These are phyloP conservation scores for Gaeumannomyces tritici DNA, from an alignment of 2,329 filamentous ascomycete genomes.

Conservation along the genomic window DNA sequence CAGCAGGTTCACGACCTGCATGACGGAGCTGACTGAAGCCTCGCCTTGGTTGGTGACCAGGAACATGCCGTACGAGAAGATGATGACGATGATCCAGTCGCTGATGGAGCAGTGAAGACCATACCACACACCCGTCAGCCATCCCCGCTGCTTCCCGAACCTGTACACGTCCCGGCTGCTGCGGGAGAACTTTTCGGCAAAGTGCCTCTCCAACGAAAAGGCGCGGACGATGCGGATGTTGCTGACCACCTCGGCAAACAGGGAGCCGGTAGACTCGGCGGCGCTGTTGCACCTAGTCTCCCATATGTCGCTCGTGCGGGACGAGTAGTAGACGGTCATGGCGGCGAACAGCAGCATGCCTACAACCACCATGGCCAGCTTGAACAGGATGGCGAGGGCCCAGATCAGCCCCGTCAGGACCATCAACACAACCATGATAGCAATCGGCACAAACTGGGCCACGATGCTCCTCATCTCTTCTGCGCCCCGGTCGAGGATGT, in stretches of 20 bases:
- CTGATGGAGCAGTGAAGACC: constrained; percentile 68
- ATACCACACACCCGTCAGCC: constrained; percentile 60
- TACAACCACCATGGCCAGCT: constrained; percentile 68
- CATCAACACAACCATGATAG: constrained; percentile 60
- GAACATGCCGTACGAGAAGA: constrained; percentile 74
- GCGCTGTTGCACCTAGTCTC: constrained; percentile 59
- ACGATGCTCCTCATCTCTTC: constrained; percentile 83
- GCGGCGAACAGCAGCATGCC: constrained; percentile 61
- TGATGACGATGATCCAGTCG: constrained; percentile 63
- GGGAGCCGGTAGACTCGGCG: constrained; percentile 46
- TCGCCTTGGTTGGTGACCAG: constrained; percentile 42
- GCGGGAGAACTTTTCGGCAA: constrained; percentile 50
- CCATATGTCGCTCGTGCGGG: constrained; percentile 58
- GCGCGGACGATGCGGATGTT: constrained; percentile 73
- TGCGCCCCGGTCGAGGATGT: constrained; percentile 68
- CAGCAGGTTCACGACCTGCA: constrained; percentile 72
- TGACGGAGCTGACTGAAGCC: constrained; percentile 45
- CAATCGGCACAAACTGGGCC: constrained; percentile 63
- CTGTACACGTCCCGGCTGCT: constrained; percentile 42
- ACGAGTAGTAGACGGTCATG: constrained; percentile 57
- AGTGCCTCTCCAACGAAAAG: constrained; percentile 64
- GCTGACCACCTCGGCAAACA: constrained; percentile 66
- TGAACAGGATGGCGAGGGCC: constrained; percentile 69
- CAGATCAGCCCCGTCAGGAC: constrained; percentile 60
- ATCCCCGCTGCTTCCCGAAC: constrained; percentile 56